Evolutionary conservation across 1,284 basidiomycete species (phyloP).

Genomic region (Apiotrichum veenhuisii): DNA sequence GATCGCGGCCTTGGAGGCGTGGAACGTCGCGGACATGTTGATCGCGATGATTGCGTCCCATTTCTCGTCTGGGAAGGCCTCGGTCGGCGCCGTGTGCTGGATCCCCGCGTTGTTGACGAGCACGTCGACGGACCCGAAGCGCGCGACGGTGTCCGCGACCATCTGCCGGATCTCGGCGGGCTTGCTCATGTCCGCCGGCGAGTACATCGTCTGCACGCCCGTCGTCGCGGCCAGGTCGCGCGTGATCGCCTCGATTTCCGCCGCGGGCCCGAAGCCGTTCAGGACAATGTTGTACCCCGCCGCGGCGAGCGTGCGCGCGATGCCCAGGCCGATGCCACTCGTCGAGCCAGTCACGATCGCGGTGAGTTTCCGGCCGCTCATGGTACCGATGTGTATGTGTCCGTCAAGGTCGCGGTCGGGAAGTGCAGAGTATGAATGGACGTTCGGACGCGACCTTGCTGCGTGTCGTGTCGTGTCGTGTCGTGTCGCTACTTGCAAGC

Average conservation of each 20-base stretch:
- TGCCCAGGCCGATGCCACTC: conserved; percentile 68
- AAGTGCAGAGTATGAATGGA: too few species aligned
- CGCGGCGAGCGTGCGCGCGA: conserved; percentile 62
- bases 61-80: conserved; percentile 4
- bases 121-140: conserved; percentile 4
- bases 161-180: conserved; percentile 2
- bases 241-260: neutral
- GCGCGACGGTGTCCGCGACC: neutral
- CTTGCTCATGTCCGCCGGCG: conserved; percentile 5
- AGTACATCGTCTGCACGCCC: neutral
- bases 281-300: conserved; percentile 87
- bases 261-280: conserved; percentile 54
- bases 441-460: too few species aligned
- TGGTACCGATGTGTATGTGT: neutral
- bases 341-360: conserved; percentile 66
- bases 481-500: too few species aligned
- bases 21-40: conserved; percentile 9
- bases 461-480: too few species aligned
- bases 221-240: neutral
- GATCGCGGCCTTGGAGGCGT: conserved; percentile 6
- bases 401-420: too few species aligned
- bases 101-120: conserved; percentile 15
- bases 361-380: neutral
- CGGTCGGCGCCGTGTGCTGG: conserved; percentile 1
- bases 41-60: conserved; percentile 11